Percentiles rank a stretch among this genome's conserved stretches.
Evolutionary conservation across 1,139 yeast species (phyloP).

Genomic region (Geotrichum europaeum): DNA sequence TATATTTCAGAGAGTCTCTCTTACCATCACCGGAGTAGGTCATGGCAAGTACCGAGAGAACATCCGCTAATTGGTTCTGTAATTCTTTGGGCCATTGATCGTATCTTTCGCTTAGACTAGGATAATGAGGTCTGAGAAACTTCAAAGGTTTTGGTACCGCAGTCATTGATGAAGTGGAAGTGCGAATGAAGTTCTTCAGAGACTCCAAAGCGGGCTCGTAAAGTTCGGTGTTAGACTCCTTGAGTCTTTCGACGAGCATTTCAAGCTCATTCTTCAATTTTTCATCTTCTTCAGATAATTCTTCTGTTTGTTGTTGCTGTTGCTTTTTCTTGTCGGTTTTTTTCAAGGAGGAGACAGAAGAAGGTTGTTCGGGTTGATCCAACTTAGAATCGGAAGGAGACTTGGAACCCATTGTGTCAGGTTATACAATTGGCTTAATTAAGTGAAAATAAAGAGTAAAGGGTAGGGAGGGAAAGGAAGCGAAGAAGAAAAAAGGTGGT

Average conservation of each 20-base stretch:
- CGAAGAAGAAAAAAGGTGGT: not conserved
- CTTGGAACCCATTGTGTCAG: slow-evolving; percentile 4
- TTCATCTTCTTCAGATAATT: slow-evolving; percentile 88
- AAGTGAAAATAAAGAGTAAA: not conserved
- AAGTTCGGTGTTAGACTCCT: slow-evolving; percentile 45
- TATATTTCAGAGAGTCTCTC: slow-evolving; percentile 73
- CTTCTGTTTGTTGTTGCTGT: slow-evolving; percentile 58
- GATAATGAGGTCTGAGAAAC: slow-evolving; percentile 84
- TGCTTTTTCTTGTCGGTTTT: slow-evolving; percentile 35
- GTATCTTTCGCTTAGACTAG: slow-evolving; percentile 56
- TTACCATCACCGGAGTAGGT: slow-evolving; percentile 83
- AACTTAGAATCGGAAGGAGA: slow-evolving; percentile 9
- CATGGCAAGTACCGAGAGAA: slow-evolving; percentile 91
- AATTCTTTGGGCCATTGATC: slow-evolving; percentile 53
- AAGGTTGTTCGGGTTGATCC: slow-evolving; percentile 10
- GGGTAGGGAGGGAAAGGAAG: not conserved
- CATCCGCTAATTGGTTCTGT: slow-evolving; percentile 61
- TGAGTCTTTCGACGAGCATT: slow-evolving; percentile 71
- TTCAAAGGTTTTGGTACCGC: slow-evolving; percentile 98
- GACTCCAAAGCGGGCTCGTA: slow-evolving; percentile 57
- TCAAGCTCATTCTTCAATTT: slow-evolving; percentile 85
- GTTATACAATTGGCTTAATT: not conserved
- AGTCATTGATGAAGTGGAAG: slow-evolving; percentile 96
- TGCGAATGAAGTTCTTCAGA: slow-evolving; percentile 73
- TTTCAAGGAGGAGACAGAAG: slow-evolving; percentile 13